Evolutionary conservation across 192 early-diverging fungal genomes (phyloP), one percentile per base, ranked within the genome.

Genomic region (Coemansia sp.): DNA sequence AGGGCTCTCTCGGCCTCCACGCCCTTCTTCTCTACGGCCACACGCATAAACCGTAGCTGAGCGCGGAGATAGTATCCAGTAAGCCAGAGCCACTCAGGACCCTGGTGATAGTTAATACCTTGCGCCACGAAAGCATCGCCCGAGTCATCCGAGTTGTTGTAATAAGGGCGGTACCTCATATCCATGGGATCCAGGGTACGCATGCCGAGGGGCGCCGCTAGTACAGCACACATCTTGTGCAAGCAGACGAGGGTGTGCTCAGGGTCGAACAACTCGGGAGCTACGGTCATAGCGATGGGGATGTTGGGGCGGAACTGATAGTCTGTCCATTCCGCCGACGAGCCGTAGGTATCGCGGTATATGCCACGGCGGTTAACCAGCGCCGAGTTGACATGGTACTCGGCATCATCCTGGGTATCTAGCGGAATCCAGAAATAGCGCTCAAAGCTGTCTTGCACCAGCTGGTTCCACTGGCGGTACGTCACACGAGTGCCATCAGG

Each of bases 61-160:
- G 98, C 94, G 11, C 91, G 89, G 62, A 98, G 84, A 73, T 93
- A 98, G 85, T 90, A 95, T 3, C 94, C 95, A 1, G 89, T 90
- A 21, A 86, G 84, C 94, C 95, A 99, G 14, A 98, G 84, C 98
- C 98, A 99, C 90, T 99, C 98, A 61, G 94, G 94, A 32, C 96
- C 98, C 75, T 98, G 93, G 66, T 99, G 96, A 74, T 99, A 99
- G 72, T 99, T 99, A 80, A 93, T 92, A 19, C 98, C 98, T 67
- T 99, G 97, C 3, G 98, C 96, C 1, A 97, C 87, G 11, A 89
- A 80, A 9, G 89, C 77, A 66, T 99, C 96, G 48, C 76, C 74
- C 14, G 90, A 89, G 67, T 99, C 94, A 74, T 99, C 91, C 48
- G 84, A 83, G 74, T 99, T 99, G 75, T 97, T 90, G 75, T 99